phyloP scores from a whole-genome alignment of 1,284 basidiomycete species.

The Cutaneotrichosporon curvatum region DNA sequence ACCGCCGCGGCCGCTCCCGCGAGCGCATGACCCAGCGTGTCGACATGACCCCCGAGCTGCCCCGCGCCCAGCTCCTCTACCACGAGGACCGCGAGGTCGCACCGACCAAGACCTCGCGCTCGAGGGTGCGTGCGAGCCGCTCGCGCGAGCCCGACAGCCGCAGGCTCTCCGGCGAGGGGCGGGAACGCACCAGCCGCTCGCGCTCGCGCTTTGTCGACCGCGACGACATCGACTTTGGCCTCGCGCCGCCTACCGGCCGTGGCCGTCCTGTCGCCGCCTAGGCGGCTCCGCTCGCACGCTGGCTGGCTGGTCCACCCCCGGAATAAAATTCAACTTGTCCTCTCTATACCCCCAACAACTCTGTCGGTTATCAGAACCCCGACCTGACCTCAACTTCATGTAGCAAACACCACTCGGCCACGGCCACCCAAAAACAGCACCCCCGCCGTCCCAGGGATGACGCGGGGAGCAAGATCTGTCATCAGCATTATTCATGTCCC shows the following conservation, averaged over 20 bases:
- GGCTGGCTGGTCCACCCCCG: too few relatives aligned
- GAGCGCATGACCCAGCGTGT: slow-evolving; percentile 25
- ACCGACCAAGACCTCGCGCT: slow-evolving; percentile 23
- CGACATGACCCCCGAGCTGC: slow-evolving; percentile 14
- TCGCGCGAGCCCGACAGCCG: slow-evolving; percentile 5
- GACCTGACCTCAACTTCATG: too few relatives aligned
- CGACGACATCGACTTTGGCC: background rate
- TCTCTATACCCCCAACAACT: too few relatives aligned
- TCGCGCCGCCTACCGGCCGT: background rate
- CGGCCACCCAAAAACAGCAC: too few relatives aligned
- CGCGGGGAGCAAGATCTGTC: too few relatives aligned
- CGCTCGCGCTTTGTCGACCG: background rate
- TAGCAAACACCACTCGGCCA: too few relatives aligned
- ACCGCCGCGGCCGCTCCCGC: slow-evolving; percentile 28
- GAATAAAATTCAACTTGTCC: too few relatives aligned
- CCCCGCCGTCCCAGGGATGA: too few relatives aligned
- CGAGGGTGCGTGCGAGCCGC: slow-evolving; percentile 13
- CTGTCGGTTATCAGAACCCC: too few relatives aligned
- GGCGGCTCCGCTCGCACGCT: too few relatives aligned
- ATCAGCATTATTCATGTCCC: too few relatives aligned
- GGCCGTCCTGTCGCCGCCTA: background rate
- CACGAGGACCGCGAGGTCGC: slow-evolving; percentile 38
- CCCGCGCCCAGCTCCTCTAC: slow-evolving; percentile 17
- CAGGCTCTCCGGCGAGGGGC: background rate
- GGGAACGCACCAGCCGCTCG: background rate